Evolutionary conservation across 2,329 filamentous ascomycete species (phyloP), one percentile per base, ranked within the genome.

Genomic region (Ilyonectria robusta): DNA sequence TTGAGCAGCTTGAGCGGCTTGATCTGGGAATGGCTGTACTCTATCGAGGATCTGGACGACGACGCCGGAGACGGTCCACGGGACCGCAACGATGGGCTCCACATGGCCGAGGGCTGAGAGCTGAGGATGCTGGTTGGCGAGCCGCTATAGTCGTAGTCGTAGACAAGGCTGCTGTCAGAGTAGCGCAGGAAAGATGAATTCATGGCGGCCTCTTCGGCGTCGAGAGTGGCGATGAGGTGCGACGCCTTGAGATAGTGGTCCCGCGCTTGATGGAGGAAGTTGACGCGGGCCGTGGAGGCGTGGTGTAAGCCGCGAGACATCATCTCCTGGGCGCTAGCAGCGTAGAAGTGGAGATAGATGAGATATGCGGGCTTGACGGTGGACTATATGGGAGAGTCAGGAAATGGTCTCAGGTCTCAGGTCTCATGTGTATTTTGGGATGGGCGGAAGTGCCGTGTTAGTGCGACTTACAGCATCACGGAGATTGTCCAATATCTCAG

Each of bases 341-440:
- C 88, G 68, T 89, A 90, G 75, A 90, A 89, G 75, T 88, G 84
- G 6, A 90, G 81, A 67, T 88, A 89, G 70, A 90, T 86, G 37
- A 89, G 80, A 72, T 89, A 86, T 7, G 86, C 80, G 2, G 87
- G 85, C 73, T 89, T 85, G 21, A 86, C 79, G 29, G 81, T 75
- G 13, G 80, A 80, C 77, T 78, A 51, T 11, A 23, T 26, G 9
- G 19, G 31, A 50, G 42, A n/a, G 65, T 76, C 70, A 75, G 65
- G 51, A 8, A 29, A 46, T 58, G 50, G 60, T 57, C 63, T 46
- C 23, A 6, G 13, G 21, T 21, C 21, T 21, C 21, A 21, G 50
- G 60, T 57, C 63, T 46, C 23, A 4, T 11, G 21, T 6, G 26
- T 19, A 11, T 29, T 48, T 21, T 54, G 37, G n/a, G 31, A 46